Conservation (phyloP, 805 yeast species). For the Cyberlindnera maritima region DNA sequence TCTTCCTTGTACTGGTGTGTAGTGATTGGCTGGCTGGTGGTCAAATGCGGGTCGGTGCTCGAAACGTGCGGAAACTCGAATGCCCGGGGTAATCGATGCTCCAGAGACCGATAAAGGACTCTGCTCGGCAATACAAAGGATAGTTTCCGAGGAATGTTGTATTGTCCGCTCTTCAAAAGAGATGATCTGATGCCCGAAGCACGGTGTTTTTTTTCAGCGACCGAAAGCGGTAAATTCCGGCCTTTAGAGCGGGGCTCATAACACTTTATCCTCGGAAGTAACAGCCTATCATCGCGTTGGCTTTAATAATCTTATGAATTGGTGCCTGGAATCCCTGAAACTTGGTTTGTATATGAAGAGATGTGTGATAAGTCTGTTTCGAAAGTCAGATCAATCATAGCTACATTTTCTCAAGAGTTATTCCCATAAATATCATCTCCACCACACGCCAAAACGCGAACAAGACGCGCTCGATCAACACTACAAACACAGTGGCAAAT, state of each 20-base stretch:
- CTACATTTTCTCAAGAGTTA: no score
- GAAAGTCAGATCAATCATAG: no score
- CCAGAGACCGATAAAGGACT: neutral
- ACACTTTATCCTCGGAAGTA: neutral
- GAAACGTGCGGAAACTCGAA: neutral
- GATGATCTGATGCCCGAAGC: slow-evolving; percentile 8
- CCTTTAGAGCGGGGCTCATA: slow-evolving; percentile 1
- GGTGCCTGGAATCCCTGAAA: no score
- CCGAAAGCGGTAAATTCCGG: slow-evolving; percentile 12
- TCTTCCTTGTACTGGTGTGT: no score
- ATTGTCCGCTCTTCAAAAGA: neutral
- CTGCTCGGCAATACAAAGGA: neutral
- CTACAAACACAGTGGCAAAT: neutral
- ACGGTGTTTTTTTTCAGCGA: slow-evolving; percentile 1
- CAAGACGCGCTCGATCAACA: slow-evolving; percentile 1
- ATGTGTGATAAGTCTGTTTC: no score
- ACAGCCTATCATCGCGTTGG: neutral
- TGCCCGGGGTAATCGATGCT: neutral
- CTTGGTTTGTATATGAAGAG: no score
- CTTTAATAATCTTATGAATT: no score
- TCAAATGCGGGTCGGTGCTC: neutral
- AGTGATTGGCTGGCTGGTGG: no score
- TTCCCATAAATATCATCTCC: no score
- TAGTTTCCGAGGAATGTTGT: neutral
- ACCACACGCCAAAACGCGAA: neutral